phyloP scores from a whole-genome alignment of 257 asterid species.

The Gentiana macrophylla region DNA sequence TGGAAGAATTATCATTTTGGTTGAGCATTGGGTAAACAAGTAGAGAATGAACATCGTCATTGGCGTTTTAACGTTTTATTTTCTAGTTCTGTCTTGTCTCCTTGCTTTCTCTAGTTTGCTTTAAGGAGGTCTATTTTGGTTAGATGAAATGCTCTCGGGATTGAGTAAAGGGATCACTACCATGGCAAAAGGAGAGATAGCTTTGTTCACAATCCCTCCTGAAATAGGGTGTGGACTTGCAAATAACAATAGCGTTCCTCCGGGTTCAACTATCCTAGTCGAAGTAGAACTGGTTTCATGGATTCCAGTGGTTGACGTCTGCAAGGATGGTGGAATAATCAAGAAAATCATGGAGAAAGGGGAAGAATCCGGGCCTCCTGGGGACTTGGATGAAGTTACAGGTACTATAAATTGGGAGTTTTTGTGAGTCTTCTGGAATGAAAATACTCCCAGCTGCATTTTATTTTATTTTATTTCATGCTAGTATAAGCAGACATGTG shows the following conservation, averaged over 20 bases:
- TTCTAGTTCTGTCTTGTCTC: no score
- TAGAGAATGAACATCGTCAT: no score
- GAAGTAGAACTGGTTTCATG: constrained; percentile 68
- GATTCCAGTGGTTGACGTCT: constrained; percentile 54
- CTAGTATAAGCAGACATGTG: constrained; percentile 1
- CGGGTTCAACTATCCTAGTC: constrained; percentile 30
- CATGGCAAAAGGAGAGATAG: constrained; percentile 59
- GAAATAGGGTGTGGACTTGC: constrained; percentile 33
- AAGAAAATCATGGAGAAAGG: constrained; percentile 53
- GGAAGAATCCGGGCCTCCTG: constrained; percentile 51
- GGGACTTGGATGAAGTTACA: constrained; percentile 61
- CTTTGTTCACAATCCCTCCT: constrained; percentile 44
- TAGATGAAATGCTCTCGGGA: constrained; percentile 38
- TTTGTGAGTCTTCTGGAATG: neutral
- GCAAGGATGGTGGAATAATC: constrained; percentile 67
- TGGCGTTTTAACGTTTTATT: no score
- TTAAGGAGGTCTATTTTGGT: neutral
- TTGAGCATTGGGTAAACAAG: no score
- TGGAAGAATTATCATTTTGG: no score
- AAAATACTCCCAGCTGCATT: neutral
- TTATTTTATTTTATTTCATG: constrained; percentile 3
- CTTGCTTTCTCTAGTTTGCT: no score
- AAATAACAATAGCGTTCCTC: constrained; percentile 34
- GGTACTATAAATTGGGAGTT: constrained; percentile 23
- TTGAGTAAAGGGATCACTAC: constrained; percentile 47